These are phyloP conservation scores for Elsinoe arachidis DNA, from an alignment of 2,329 filamentous ascomycete genomes.

Conservation along the genomic window DNA sequence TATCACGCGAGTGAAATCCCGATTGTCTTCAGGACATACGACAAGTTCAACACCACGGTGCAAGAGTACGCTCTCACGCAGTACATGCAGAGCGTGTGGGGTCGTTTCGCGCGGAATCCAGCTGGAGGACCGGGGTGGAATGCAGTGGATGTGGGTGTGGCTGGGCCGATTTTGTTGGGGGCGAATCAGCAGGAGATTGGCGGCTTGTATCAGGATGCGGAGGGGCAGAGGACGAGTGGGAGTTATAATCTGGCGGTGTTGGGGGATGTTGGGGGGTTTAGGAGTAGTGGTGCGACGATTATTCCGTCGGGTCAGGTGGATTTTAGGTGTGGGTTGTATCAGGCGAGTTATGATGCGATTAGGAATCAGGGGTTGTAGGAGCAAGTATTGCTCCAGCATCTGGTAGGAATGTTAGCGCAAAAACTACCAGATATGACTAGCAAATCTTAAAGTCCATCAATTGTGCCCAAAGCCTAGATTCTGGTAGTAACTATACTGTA, in stretches of 20 bases:
- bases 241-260: slow-evolving; percentile 22
- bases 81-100: slow-evolving; percentile 28
- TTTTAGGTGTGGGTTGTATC: slow-evolving; percentile 22
- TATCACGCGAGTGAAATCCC: slow-evolving; percentile 30
- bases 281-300: slow-evolving; percentile 24
- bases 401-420: too few species aligned
- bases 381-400: too few species aligned
- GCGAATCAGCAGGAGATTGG: slow-evolving; percentile 18
- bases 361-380: slow-evolving; percentile 2
- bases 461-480: too few species aligned
- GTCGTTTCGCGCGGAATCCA: slow-evolving; percentile 31
- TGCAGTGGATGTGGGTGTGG: slow-evolving; percentile 20
- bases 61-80: slow-evolving; percentile 26
- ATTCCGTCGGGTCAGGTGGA: slow-evolving; percentile 24
- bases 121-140: slow-evolving; percentile 31
- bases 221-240: slow-evolving; percentile 18
- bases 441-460: too few species aligned
- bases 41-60: slow-evolving; percentile 22
- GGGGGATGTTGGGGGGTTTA: slow-evolving; percentile 20
- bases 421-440: too few species aligned
- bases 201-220: slow-evolving; percentile 18
- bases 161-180: slow-evolving; percentile 19
- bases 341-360: slow-evolving; percentile 18
- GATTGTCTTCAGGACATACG: slow-evolving; percentile 30
- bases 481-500: too few species aligned